Base-by-base conservation (phyloP, 73 alveolate genomes). In the Tetrahymena thermophila region DNA sequence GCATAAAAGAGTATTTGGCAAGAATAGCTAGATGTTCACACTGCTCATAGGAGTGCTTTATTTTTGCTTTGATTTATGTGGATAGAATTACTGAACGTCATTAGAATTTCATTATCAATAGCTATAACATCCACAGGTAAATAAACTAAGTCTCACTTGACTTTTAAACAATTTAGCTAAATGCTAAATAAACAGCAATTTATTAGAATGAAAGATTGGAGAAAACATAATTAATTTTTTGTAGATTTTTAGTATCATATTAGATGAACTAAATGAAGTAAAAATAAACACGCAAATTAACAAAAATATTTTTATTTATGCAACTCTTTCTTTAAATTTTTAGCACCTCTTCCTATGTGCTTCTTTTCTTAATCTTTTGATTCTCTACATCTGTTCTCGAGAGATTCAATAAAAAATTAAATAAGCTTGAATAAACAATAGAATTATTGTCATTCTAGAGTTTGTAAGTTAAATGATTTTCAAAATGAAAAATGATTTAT, bases 11-110 rank as follows among this genome's bases (percentile, higher is more conserved):
- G 55, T 97, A 97, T 94, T 84, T 97, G 34, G 94, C 93, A 19
- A 96, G 99, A 34, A 96, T 97, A 23, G 95, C 96, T 56, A 97
- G 97, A 94, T 97, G 96, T 93, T 94, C 96, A 28, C 84, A 97
- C 89, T 96, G 97, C 43, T 96, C 96, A 25, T 94, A 96, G 35
- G 96, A 95, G 40, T 95, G 97, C 93, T 96, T 94, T 34, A 97
- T 97, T 89, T 35, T 97, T 55, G 96, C 96, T 34, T 85, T 97
- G 84, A 97, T 97, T 71, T 97, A 97, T 94, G 71, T 97, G 23
- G 99, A 97, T 93, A 85, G 98, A 93, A 42, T 97, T 35, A 94
- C 96, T 57, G 96, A 94, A 44, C 89, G 85, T 83, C 96, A 96
- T 38, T 56, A 95, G 84, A 94, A 94, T 57, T 40, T 96, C 56